A percentile compares a stretch with the other conserved stretches of the same genome.
Conservation (phyloP, 2,329 filamentous ascomycete species). For the Alternaria alternata region DNA sequence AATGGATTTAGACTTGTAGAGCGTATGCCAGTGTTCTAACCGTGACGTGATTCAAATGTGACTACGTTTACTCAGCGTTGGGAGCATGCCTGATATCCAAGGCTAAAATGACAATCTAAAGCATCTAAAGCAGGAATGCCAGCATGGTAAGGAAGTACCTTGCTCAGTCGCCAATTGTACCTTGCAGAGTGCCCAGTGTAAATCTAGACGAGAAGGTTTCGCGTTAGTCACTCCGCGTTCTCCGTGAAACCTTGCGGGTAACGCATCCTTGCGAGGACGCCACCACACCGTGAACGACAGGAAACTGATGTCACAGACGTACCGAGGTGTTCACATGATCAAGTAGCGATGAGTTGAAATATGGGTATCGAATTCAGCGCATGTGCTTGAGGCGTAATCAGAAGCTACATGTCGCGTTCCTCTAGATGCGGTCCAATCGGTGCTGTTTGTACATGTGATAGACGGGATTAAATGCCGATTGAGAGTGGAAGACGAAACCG, state of each 20-base stretch:
- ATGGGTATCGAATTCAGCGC: constrained; percentile 9
- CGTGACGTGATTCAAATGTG: neutral
- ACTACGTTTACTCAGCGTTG: neutral
- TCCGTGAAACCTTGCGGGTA: constrained; percentile 24
- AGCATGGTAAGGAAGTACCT: neutral
- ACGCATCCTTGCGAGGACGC: constrained; percentile 17
- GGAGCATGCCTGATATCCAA: neutral
- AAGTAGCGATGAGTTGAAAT: constrained; percentile 1
- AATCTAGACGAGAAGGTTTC: constrained; percentile 8
- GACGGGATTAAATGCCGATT: constrained; percentile 10
- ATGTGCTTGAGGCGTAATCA: constrained; percentile 12
- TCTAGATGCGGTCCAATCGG: constrained; percentile 9
- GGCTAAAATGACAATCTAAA: neutral
- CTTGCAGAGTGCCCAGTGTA: constrained; percentile 5
- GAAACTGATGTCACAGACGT: neutral
- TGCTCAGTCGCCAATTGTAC: constrained; percentile 1
- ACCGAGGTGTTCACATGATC: constrained; percentile 1
- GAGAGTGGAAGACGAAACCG: constrained; percentile 5
- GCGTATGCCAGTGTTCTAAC: neutral
- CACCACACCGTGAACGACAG: constrained; percentile 4
- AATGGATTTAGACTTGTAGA: constrained; percentile 2
- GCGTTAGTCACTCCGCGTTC: constrained; percentile 11
- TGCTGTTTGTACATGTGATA: constrained; percentile 28
- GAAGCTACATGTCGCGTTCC: constrained; percentile 6
- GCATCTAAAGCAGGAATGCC: neutral